Percentiles rank a stretch among this genome's conserved stretches.
Evolutionary conservation across 1,139 yeast genomes (phyloP).

Genomic region (Taphrina wiesneri): DNA sequence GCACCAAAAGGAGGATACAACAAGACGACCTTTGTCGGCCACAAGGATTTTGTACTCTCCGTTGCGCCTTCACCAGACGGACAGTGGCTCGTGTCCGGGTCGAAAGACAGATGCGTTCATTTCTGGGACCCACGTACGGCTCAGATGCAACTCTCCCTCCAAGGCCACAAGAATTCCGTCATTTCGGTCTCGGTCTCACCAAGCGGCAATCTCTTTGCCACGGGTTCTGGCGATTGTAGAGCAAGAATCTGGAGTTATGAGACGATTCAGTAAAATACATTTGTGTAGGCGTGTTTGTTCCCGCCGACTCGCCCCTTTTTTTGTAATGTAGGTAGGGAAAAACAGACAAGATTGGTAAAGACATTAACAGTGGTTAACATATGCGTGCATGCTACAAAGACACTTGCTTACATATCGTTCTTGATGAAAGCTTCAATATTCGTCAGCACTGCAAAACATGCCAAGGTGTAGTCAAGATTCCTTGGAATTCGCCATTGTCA

Average conservation of each 20-base stretch:
- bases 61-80: conserved; percentile 95
- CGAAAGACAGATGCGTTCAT: conserved; percentile 94
- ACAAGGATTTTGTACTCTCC: conserved; percentile 90
- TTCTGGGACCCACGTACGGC: conserved; percentile 96
- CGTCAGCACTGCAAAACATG: too few species aligned
- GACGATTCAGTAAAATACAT: conserved; percentile 20
- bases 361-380: not conserved
- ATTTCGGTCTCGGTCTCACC: conserved; percentile 89
- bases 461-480: too few species aligned
- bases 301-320: not conserved
- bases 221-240: conserved; percentile 97
- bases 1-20: conserved; percentile 55
- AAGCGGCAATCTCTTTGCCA: conserved; percentile 83
- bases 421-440: too few species aligned
- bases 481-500: too few species aligned
- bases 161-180: conserved; percentile 95
- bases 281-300: not conserved
- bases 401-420: too few species aligned
- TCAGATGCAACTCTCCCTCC: conserved; percentile 90
- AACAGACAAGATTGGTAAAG: not conserved
- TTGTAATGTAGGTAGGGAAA: conserved; percentile 12
- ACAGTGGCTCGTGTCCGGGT: conserved; percentile 87
- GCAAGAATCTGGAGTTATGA: conserved; percentile 80
- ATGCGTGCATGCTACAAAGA: too few species aligned
- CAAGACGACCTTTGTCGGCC: conserved; percentile 92